Base-by-base conservation (phyloP, 176 grass and related monocot species). In the Sorghum bicolor region DNA sequence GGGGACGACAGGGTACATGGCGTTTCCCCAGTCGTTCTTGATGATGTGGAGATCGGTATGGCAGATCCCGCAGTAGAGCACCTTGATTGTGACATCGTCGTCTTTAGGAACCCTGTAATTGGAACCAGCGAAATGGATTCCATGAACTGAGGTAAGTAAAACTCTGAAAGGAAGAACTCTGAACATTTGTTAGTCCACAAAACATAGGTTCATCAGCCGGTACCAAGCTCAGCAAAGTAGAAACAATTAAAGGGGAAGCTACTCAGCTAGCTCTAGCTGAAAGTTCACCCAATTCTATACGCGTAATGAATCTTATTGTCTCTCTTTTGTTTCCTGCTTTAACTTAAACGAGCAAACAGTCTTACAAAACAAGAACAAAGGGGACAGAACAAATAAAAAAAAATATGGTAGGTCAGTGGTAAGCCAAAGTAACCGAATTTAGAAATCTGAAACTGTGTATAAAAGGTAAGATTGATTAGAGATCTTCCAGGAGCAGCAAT, bases 31-130 rank as follows among this genome's bases (percentile, higher is more conserved):
- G n/a, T 94, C 84, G 74, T 94, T 94, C 83, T 80, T 92, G 85
- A 92, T 85, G 33, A 43, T 41, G 47, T 94, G 90, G 5, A 94
- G 86, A 60, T 94, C 92, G 0, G 92, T 94, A 87, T 94, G 92
- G 80, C 92, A 94, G 80, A 92, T 89, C 17, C 89, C 92, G 24
- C 92, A 94, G 83, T 74, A 94, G 75, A 94, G 87, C 45, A 94
- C 83, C 88, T 92, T 94, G 87, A 94, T 78, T 10, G 89, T 92
- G 53, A 94, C 92, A 82, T 94, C 89, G 16, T 87, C 81, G 50
- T 92, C 89, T 25, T 68, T 84, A 33, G 65, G 41, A 50, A 44
- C 61, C 76, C 92, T 94, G 74, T 24, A 60, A 60, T 60, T 25
- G 53, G 20, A 57, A 57, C 53, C 53, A n/a, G 20, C 0, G 55